These are phyloP conservation scores for Rhododendron kiyosumense DNA, from an alignment of 148 eudicot genomes.

Conservation along the genomic window DNA sequence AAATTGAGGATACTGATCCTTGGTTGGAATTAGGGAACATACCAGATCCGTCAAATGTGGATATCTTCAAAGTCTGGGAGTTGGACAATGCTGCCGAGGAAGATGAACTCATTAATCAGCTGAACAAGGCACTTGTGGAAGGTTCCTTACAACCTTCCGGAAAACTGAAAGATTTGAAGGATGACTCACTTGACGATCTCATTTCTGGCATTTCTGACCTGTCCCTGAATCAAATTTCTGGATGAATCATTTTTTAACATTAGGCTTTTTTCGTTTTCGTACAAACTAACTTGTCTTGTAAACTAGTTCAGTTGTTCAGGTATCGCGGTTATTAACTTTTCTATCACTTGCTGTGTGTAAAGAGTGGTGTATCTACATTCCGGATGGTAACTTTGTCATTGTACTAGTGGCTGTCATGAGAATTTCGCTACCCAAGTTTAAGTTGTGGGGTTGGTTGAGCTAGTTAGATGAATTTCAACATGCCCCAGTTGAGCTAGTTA, in stretches of 20 bases:
- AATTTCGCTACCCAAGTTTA: not conserved
- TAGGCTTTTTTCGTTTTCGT: not conserved
- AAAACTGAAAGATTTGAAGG: conserved; percentile 22
- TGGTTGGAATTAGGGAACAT: conserved; percentile 26
- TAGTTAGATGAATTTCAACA: not conserved
- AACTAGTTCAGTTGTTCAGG: not conserved
- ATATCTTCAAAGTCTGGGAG: conserved; percentile 77
- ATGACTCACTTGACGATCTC: conserved; percentile 48
- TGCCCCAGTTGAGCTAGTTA: not conserved
- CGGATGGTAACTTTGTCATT: not conserved
- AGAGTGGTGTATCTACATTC: not conserved
- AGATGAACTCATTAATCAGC: conserved; percentile 50
- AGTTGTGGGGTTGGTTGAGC: not conserved
- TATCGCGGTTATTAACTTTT: not conserved
- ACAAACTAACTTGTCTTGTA: not conserved
- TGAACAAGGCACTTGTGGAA: conserved; percentile 38
- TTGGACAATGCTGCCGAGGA: conserved; percentile 43
- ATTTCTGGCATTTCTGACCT: conserved; percentile 54
- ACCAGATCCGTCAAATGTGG: conserved; percentile 28
- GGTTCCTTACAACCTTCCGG: conserved; percentile 22
- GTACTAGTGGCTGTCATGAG: not conserved
- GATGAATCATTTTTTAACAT: conserved; percentile 2
- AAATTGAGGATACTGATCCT: conserved; percentile 4
- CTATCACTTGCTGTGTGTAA: not conserved
- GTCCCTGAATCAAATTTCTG: conserved; percentile 34